Evolutionary conservation across 2,329 filamentous ascomycete genomes (phyloP).

Genomic region (Verticillium longisporum): DNA sequence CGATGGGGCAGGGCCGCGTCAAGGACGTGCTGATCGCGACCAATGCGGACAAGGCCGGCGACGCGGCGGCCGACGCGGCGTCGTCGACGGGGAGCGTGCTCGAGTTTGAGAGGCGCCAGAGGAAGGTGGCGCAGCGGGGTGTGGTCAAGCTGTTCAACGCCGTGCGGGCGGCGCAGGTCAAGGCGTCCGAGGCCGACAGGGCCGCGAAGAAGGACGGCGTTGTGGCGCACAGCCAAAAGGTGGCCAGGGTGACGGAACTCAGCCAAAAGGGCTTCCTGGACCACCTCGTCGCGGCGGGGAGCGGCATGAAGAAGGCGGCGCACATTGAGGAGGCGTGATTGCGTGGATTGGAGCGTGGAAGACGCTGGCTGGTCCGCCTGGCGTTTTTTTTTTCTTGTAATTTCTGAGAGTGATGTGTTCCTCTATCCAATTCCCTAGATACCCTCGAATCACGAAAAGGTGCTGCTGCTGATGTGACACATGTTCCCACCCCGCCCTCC

Average conservation of each 20-base stretch:
- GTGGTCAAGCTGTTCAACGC: slow-evolving; percentile 94
- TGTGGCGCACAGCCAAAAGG: slow-evolving; percentile 70
- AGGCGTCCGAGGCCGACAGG: slow-evolving; percentile 70
- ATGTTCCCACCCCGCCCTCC: background rate
- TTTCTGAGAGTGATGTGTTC: slow-evolving; percentile 15
- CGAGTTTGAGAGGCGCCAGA: slow-evolving; percentile 71
- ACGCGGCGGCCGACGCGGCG: slow-evolving; percentile 18
- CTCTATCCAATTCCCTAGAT: slow-evolving; percentile 12
- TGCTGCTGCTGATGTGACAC: slow-evolving; percentile 8
- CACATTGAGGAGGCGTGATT: slow-evolving; percentile 46
- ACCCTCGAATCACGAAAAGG: slow-evolving; percentile 12
- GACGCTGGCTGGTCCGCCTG: background rate
- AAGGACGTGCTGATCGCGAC: slow-evolving; percentile 72
- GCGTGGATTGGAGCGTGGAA: background rate
- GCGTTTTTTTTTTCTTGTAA: background rate
- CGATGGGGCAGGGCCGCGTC: slow-evolving; percentile 79
- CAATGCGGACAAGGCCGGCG: slow-evolving; percentile 41
- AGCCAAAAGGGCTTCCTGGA: slow-evolving; percentile 95
- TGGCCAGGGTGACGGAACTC: slow-evolving; percentile 91
- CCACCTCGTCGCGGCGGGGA: slow-evolving; percentile 61
- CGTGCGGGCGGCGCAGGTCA: slow-evolving; percentile 84
- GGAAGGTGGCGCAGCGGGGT: slow-evolving; percentile 86
- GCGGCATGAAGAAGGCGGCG: slow-evolving; percentile 49
- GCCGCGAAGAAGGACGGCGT: slow-evolving; percentile 64
- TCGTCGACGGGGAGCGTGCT: slow-evolving; percentile 45